Evolutionary conservation across 768 basidiomycete genomes (phyloP).

Genomic region (Tylopilus sp.): DNA sequence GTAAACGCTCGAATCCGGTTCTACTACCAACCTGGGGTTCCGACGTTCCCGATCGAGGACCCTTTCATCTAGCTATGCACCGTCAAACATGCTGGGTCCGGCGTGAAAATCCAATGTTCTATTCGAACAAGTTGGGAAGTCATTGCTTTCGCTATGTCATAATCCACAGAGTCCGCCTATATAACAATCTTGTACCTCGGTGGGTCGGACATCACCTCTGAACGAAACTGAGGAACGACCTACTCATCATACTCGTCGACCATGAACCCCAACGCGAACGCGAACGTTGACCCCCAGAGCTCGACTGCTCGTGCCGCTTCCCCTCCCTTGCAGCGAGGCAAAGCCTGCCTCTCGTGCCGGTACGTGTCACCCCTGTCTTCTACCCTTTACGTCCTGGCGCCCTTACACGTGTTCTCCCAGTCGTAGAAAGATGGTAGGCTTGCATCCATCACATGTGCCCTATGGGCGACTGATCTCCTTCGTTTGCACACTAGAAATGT

Average conservation of each 20-base stretch:
- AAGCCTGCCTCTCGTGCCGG: constrained; percentile 54
- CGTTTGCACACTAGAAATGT: constrained; percentile 48
- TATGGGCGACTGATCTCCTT: neutral
- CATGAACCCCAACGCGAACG: neutral
- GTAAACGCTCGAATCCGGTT: neutral
- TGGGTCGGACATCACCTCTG: neutral
- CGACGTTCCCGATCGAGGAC: neutral
- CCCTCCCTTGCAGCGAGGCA: constrained; percentile 41
- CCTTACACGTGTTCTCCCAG: constrained; percentile 22
- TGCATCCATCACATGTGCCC: too few species aligned
- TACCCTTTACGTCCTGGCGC: neutral
- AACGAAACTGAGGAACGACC: neutral
- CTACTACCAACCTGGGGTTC: neutral
- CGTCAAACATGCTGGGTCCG: neutral
- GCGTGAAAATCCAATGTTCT: too few species aligned
- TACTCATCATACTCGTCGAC: neutral
- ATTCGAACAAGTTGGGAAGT: neutral
- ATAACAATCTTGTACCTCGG: neutral
- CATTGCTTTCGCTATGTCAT: neutral
- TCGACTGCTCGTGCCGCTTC: neutral
- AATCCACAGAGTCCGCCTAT: constrained; percentile 4
- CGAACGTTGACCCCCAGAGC: constrained; percentile 4
- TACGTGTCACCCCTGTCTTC: constrained; percentile 21
- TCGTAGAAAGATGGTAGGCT: constrained; percentile 46
- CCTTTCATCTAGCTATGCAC: neutral